Evolutionary conservation across 2,329 filamentous ascomycete genomes (phyloP).

Genomic region (Leptographium galeiforme): DNA sequence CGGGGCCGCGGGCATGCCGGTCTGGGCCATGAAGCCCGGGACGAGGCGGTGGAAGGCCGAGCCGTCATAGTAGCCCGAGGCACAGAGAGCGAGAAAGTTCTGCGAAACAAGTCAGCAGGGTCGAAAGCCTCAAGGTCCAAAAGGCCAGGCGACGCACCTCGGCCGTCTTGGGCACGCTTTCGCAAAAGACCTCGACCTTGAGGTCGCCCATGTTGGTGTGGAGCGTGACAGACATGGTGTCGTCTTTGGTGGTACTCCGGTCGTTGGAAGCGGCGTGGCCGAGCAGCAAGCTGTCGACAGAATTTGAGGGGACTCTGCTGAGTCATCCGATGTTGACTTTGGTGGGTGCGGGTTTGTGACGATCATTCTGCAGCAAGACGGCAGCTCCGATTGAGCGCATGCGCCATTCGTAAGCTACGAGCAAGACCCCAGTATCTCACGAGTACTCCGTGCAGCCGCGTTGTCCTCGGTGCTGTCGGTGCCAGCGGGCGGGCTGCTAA

Average conservation of each 20-base stretch:
- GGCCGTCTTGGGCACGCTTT: constrained; percentile 82
- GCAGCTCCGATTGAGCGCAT: no score
- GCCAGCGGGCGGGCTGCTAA: no score
- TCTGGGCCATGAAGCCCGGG: constrained; percentile 68
- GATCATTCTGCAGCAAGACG: no score
- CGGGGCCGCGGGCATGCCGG: constrained; percentile 40
- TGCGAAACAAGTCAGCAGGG: constrained; percentile 17
- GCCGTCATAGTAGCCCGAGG: constrained; percentile 60
- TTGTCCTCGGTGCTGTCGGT: no score
- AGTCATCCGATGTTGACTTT: no score
- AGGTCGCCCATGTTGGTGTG: constrained; percentile 83
- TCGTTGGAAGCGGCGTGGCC: neutral
- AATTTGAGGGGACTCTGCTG: neutral
- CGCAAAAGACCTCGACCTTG: constrained; percentile 94
- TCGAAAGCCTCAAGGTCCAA: neutral
- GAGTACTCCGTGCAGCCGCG: no score
- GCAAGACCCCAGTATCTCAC: no score
- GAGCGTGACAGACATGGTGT: constrained; percentile 52
- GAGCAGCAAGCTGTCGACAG: neutral
- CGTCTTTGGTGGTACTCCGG: neutral
- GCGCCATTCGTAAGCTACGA: no score
- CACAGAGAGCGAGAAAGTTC: constrained; percentile 83
- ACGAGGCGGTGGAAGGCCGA: constrained; percentile 73
- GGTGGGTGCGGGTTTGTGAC: no score
- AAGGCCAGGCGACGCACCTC: constrained; percentile 39